Conservation (phyloP, 192 early-diverging fungal genomes). For the Funneliformis mosseae region DNA sequence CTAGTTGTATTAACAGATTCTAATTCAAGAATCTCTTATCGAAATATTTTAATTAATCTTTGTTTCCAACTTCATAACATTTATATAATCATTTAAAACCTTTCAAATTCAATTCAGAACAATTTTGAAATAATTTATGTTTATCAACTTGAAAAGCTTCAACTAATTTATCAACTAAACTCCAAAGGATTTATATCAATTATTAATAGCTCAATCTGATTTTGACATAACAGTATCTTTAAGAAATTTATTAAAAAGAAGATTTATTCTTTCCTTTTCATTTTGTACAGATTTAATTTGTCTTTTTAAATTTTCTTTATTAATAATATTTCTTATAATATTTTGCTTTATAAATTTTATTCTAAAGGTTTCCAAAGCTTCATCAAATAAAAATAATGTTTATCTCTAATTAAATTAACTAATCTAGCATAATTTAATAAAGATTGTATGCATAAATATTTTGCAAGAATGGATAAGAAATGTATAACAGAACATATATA, state of each 20-base stretch:
- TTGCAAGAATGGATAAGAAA: neutral
- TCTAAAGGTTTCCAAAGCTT: neutral
- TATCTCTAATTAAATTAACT: neutral
- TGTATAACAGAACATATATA: neutral
- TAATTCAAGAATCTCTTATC: too few relatives aligned
- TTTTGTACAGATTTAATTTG: neutral
- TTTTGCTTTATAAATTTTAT: slow-evolving; percentile 19
- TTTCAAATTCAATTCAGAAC: too few relatives aligned
- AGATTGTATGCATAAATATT: neutral
- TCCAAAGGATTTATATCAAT: neutral
- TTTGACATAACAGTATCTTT: neutral
- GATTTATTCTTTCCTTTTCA: neutral
- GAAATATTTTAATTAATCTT: too few relatives aligned
- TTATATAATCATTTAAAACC: neutral
- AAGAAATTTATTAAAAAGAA: neutral
- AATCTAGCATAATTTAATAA: neutral
- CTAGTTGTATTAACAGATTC: neutral
- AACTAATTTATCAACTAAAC: neutral
- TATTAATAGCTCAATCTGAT: neutral
- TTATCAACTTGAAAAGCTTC: neutral
- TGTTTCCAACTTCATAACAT: neutral
- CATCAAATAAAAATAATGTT: neutral
- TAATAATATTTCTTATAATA: neutral
- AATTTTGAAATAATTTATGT: neutral
- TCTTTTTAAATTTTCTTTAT: neutral